phyloP scores from a whole-genome alignment of 805 yeast genomes.

The Starmerella bombi region DNA sequence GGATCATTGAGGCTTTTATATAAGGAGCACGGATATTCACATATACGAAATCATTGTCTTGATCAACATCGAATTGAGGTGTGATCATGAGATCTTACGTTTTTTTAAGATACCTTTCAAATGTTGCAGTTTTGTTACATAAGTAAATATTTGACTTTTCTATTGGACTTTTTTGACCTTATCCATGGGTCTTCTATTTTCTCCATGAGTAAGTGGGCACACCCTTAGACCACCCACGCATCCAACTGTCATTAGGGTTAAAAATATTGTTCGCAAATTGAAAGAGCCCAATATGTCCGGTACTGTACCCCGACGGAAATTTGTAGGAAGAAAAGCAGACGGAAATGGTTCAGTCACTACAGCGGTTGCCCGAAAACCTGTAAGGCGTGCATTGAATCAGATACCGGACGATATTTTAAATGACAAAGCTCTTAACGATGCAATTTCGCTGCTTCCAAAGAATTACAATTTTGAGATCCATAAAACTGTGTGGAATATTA shows the following conservation, averaged over 20 bases:
- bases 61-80: constrained; percentile 64
- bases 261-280: no score
- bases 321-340: constrained; percentile 43
- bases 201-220: no score
- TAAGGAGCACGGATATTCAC: constrained; percentile 58
- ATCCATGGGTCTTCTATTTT: no score
- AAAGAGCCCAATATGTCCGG: no score
- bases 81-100: constrained; percentile 82
- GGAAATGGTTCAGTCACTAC: constrained; percentile 3
- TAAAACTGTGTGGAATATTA: constrained; percentile 87
- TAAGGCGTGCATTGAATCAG: constrained; percentile 48
- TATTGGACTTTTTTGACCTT: not conserved
- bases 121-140: no score
- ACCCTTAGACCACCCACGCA: no score
- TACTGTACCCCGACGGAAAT: constrained; percentile 34
- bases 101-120: no score
- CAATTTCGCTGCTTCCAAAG: constrained; percentile 67
- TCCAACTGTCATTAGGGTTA: no score
- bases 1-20: constrained; percentile 59
- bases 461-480: constrained; percentile 94
- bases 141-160: not conserved
- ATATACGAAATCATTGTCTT: constrained; percentile 57
- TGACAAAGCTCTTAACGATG: constrained; percentile 71
- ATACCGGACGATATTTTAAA: constrained; percentile 76
- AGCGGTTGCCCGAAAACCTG: constrained; percentile 24